phyloP scores from a whole-genome alignment of 768 basidiomycete genomes.

The Boletus bicolor region DNA sequence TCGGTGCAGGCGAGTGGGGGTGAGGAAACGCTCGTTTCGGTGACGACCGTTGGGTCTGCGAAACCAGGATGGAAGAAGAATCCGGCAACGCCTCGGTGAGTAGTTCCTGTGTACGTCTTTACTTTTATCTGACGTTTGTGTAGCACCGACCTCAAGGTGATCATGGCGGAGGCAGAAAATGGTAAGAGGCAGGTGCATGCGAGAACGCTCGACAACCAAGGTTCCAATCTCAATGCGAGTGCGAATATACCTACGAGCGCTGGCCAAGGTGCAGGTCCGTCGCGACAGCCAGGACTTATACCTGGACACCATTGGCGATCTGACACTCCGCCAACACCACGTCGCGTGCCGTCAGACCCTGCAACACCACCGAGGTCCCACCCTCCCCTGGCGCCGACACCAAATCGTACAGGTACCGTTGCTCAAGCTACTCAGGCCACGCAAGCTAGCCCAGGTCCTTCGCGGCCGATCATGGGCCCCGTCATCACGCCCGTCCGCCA shows the following conservation, averaged over 20 bases:
- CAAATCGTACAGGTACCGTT: background rate
- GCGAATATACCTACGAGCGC: background rate
- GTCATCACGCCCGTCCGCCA: constrained; percentile 61
- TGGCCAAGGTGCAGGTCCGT: background rate
- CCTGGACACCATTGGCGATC: constrained; percentile 7
- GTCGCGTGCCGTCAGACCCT: constrained; percentile 9
- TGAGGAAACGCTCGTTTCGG: background rate
- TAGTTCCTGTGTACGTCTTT: constrained; percentile 12
- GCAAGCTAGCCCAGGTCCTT: constrained; percentile 19
- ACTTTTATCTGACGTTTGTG: constrained; percentile 11
- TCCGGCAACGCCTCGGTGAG: constrained; percentile 49
- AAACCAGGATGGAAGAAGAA: constrained; percentile 47
- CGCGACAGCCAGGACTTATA: background rate
- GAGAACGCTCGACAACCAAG: background rate
- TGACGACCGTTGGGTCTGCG: constrained; percentile 1
- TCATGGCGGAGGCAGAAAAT: constrained; percentile 77
- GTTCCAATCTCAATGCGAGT: background rate
- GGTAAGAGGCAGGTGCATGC: constrained; percentile 16
- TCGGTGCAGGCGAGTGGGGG: constrained; percentile 7
- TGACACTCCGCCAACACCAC: constrained; percentile 5
- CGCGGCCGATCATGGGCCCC: constrained; percentile 50
- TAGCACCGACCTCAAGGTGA: constrained; percentile 78
- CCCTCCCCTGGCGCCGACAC: background rate
- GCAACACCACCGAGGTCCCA: constrained; percentile 3
- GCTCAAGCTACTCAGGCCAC: constrained; percentile 20